Percentiles rank a stretch among this genome's conserved stretches.
phyloP scores from a whole-genome alignment of 192 early-diverging fungal species.

The Mortierella alpina region DNA sequence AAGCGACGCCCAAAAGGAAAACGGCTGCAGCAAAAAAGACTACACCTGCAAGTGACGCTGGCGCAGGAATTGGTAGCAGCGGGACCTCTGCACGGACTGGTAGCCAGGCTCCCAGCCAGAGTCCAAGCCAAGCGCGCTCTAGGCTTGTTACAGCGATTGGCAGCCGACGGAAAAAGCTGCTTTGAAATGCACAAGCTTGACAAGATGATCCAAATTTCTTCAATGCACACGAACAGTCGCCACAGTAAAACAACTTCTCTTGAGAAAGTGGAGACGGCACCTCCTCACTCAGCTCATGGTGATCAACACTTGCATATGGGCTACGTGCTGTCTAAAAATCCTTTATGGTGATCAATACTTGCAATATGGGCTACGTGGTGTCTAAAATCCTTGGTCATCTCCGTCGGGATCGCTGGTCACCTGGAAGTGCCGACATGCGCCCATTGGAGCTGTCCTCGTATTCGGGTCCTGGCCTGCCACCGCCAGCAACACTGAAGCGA shows the following conservation, averaged over 20 bases:
- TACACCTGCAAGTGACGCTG: not conserved
- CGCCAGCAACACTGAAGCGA: conserved; percentile 23
- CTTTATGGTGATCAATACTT: not conserved
- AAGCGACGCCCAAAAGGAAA: not conserved
- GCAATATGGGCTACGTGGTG: not conserved
- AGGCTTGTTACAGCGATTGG: conserved; percentile 31
- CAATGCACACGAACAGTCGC: not conserved
- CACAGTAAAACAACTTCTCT: not conserved
- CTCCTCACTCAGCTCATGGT: too few species aligned
- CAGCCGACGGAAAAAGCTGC: conserved; percentile 32
- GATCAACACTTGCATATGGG: too few species aligned
- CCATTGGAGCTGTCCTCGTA: conserved; percentile 22
- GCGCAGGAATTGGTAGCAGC: conserved; percentile 24
- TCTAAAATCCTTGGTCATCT: conserved; percentile 8
- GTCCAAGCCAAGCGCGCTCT: conserved; percentile 17
- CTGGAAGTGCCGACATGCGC: conserved; percentile 10
- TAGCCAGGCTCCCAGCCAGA: conserved; percentile 8
- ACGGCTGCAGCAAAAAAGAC: conserved; percentile 4
- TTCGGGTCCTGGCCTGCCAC: conserved; percentile 6
- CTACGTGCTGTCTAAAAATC: not conserved
- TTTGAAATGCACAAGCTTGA: not conserved
- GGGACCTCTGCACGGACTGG: not conserved
- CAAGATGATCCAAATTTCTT: not conserved
- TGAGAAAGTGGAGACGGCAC: not conserved
- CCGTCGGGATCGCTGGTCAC: conserved; percentile 27